Conservation (phyloP, 2,329 filamentous ascomycete genomes). For the Verticillium nubilum region DNA sequence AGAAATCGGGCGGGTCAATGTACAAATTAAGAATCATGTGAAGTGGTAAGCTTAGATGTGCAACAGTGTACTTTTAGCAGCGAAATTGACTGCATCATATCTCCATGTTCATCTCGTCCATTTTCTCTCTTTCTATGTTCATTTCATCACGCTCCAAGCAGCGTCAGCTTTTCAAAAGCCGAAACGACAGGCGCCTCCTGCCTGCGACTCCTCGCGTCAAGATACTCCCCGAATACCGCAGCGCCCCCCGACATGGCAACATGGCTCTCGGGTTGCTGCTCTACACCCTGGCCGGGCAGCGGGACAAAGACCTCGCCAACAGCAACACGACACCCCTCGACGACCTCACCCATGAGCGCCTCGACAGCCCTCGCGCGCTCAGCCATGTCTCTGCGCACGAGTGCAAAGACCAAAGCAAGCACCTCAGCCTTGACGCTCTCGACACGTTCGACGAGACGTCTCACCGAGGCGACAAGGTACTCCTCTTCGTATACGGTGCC, state of each 20-base stretch:
- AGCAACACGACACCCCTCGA: conserved; percentile 61
- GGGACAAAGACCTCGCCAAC: conserved; percentile 64
- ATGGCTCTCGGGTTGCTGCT: conserved; percentile 14
- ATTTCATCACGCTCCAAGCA: conserved; percentile 36
- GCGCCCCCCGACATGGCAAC: conserved; percentile 38
- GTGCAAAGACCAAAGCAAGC: conserved; percentile 65
- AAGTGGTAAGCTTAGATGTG: conserved; percentile 6
- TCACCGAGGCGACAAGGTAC: conserved; percentile 85
- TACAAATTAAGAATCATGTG: background rate
- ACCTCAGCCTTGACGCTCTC: conserved; percentile 69
- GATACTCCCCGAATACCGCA: conserved; percentile 45
- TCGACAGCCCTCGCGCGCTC: conserved; percentile 80
- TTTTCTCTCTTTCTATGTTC: background rate
- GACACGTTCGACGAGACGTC: conserved; percentile 76
- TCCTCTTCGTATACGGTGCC: conserved; percentile 98
- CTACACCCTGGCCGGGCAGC: conserved; percentile 11
- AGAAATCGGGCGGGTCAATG: background rate
- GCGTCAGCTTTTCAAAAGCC: conserved; percentile 41
- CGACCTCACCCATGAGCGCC: conserved; percentile 66
- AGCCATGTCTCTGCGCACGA: conserved; percentile 77
- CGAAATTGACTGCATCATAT: conserved; percentile 1
- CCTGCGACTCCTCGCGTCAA: conserved; percentile 38
- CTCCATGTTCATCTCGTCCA: background rate
- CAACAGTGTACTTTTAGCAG: conserved; percentile 13
- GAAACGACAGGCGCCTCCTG: conserved; percentile 44